A percentile compares a stretch with the other conserved stretches of the same genome.
Conservation (phyloP, 2,329 filamentous ascomycete genomes). For the Diaporthe vaccinii region DNA sequence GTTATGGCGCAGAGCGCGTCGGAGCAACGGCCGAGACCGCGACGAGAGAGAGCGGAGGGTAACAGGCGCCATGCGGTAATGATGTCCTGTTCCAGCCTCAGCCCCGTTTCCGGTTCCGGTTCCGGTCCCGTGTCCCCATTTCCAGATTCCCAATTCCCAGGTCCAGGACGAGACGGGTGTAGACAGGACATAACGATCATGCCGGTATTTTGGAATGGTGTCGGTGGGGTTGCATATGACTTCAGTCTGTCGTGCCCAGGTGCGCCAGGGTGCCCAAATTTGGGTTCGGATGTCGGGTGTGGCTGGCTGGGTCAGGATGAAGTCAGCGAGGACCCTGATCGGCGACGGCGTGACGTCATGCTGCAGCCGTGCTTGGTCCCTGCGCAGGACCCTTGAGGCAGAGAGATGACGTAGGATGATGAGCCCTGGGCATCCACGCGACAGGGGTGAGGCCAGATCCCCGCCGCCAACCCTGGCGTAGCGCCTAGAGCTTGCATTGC, state of each 20-base stretch:
- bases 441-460: conserved; percentile 8
- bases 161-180: background rate
- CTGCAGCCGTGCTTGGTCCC: background rate
- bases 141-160: background rate
- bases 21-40: conserved; percentile 13
- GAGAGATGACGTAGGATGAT: conserved; percentile 29
- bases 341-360: conserved; percentile 33
- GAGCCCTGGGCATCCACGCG: conserved; percentile 18
- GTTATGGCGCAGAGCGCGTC: background rate
- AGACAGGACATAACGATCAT: background rate
- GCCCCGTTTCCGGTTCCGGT: background rate
- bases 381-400: conserved; percentile 33
- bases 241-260: conserved; percentile 32
- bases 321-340: conserved; percentile 26
- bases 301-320: conserved; percentile 26
- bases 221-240: conserved; percentile 36
- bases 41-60: conserved; percentile 10
- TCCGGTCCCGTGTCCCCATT: background rate
- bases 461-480: conserved; percentile 5
- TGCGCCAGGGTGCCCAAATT: conserved; percentile 8
- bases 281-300: conserved; percentile 30
- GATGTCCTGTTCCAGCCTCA: background rate
- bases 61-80: conserved; percentile 13
- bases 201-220: conserved; percentile 7
- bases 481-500: conserved; percentile 7